These are phyloP conservation scores for Dendrobium chrysotoxum DNA, from an alignment of 106 monocot genomes.

Conservation along the genomic window DNA sequence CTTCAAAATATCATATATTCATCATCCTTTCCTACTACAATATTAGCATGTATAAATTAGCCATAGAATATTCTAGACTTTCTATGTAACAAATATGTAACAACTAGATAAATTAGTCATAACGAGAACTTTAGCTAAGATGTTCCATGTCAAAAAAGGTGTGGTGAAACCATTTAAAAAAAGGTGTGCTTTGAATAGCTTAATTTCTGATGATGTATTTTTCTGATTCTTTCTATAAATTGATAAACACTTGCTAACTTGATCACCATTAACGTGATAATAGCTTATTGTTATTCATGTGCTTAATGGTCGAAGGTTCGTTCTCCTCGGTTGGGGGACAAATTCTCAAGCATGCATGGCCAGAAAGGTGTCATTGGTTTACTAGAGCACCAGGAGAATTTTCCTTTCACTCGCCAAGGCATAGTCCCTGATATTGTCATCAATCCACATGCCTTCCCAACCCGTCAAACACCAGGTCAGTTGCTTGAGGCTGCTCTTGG, in stretches of 20 bases:
- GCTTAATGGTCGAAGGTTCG: constrained; percentile 45
- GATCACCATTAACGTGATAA: background rate
- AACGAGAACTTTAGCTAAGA: too few relatives aligned
- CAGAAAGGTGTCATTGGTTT: constrained; percentile 97
- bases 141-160: too few relatives aligned
- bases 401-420: constrained; percentile 75
- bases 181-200: background rate
- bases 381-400: constrained; percentile 91
- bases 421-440: constrained; percentile 98
- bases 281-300: background rate
- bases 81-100: too few relatives aligned
- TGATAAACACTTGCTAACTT: background rate
- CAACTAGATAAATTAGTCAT: too few relatives aligned
- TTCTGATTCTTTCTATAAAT: background rate
- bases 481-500: constrained; percentile 89
- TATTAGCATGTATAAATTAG: too few relatives aligned
- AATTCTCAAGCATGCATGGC: constrained; percentile 99
- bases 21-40: too few relatives aligned
- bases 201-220: background rate
- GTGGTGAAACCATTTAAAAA: too few relatives aligned
- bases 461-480: constrained; percentile 94
- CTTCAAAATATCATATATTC: too few relatives aligned
- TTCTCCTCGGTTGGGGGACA: constrained; percentile 78
- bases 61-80: too few relatives aligned
- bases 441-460: constrained; percentile 95